Evolutionary conservation across 164 flowering plant species (phyloP), one percentile per base, ranked within the genome.

Genomic region (Magnolia kwangsiensis): DNA sequence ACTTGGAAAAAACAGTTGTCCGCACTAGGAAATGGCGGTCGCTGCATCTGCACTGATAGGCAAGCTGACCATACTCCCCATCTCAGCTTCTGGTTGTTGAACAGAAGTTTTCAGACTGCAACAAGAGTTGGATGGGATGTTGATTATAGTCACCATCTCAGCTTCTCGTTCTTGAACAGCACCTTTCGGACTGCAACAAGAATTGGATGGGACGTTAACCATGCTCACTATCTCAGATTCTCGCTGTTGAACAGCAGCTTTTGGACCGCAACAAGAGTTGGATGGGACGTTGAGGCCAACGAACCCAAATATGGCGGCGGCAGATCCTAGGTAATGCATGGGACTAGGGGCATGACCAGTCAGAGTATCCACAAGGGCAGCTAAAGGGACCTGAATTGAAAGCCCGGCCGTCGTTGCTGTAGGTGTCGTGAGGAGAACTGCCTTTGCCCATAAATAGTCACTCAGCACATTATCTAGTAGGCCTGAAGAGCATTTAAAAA

Each of bases 401-500:
- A 96, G 93, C 67, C 98, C 97, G 27, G 99, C 97, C 50, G 99
- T 92, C 59, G 99, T 98, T 50, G 93, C 97, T 0, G 98, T 96
- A n/a, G 99, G 86, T 1, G 95, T 85, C 8, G 99, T 96, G 45
- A 96, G 82, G 76, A 96, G 92, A 78, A 94, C 92, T 27, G 98
- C 98, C 84, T 94, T 96, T 55, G 96, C 97, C 99, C 99, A 92
- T 68, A 96, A 74, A 80, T 94, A 96, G 76, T 94, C 99, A 51
- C 99, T 92, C 70, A 94, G 82, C 81, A 94, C 99, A 75, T 96
- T 96, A 81, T 96, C 99, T 27, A 94, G 78, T 81, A 94, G 86
- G 77, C 99, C 99, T 96, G 86, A 27, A 71, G 14, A 14, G 27
- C 70, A 67, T 37, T 5, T 23, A 23, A 37, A 5, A 5, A 37